Evolutionary conservation across 495 filamentous ascomycete species (phyloP).

Genomic region (Annulohypoxylon bovei): DNA sequence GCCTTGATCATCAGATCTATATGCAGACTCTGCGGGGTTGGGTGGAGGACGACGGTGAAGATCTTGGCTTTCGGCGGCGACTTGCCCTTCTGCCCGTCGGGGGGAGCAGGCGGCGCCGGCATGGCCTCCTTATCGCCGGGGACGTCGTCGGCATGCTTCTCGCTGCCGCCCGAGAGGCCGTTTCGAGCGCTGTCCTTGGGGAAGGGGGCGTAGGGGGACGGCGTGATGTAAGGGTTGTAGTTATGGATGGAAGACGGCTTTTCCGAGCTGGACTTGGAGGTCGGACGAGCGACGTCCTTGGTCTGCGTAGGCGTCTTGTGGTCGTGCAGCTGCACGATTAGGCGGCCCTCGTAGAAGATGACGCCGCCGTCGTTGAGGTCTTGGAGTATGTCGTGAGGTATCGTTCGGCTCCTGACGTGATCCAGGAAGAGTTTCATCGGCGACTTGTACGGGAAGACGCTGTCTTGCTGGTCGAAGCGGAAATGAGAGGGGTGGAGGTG

Average conservation of each 20-base stretch:
- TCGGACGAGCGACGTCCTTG: slow-evolving; percentile 64
- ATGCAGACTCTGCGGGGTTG: slow-evolving; percentile 77
- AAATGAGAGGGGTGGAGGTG: slow-evolving; percentile 88
- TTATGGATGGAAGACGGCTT: slow-evolving; percentile 89
- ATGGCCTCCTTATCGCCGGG: slow-evolving; percentile 59
- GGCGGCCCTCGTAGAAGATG: slow-evolving; percentile 92
- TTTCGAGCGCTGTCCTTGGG: slow-evolving; percentile 65
- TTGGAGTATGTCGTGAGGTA: slow-evolving; percentile 65
- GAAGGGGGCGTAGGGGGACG: slow-evolving; percentile 84
- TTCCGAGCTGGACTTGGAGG: slow-evolving; percentile 65
- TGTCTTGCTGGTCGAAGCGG: slow-evolving; percentile 93
- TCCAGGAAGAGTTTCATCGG: slow-evolving; percentile 87
- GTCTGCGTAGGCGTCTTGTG: slow-evolving; percentile 73
- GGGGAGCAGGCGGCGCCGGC: slow-evolving; percentile 57
- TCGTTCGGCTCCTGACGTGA: slow-evolving; percentile 63
- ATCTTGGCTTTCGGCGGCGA: slow-evolving; percentile 67
- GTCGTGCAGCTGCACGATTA: slow-evolving; percentile 92
- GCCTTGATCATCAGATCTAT: slow-evolving; percentile 80
- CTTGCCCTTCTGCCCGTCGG: slow-evolving; percentile 61
- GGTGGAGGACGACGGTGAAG: slow-evolving; percentile 83
- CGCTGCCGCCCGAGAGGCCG: slow-evolving; percentile 49
- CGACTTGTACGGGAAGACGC: slow-evolving; percentile 87
- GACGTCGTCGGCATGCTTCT: slow-evolving; percentile 40
- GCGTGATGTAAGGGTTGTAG: slow-evolving; percentile 85
- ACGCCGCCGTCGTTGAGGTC: slow-evolving; percentile 71